Conservation (phyloP, 805 yeast genomes). For the Candida methanosorbosa region DNA sequence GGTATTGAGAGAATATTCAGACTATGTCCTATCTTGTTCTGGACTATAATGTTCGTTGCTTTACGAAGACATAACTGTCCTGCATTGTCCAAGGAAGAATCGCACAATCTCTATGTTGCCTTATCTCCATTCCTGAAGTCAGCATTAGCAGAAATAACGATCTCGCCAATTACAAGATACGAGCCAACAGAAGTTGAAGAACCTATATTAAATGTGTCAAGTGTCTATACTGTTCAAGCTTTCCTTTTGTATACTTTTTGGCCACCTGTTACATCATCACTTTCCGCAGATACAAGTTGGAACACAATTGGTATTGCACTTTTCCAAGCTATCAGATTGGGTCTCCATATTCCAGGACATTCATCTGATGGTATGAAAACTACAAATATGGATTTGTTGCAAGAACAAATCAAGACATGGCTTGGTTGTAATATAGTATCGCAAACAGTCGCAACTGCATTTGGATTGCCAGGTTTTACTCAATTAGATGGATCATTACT, state of each 20-base stretch:
- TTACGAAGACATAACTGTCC: slow-evolving; percentile 49
- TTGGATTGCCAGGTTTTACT: slow-evolving; percentile 92
- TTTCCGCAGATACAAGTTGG: slow-evolving; percentile 95
- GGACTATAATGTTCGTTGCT: slow-evolving; percentile 88
- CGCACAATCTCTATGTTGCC: slow-evolving; percentile 40
- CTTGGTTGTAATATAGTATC: slow-evolving; percentile 85
- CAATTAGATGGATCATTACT: slow-evolving; percentile 69
- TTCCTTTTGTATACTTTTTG: slow-evolving; percentile 80
- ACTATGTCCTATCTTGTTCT: slow-evolving; percentile 81
- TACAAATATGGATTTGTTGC: slow-evolving; percentile 37
- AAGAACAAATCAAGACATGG: slow-evolving; percentile 89
- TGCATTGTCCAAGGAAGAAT: slow-evolving; percentile 13
- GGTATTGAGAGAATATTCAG: slow-evolving; percentile 79
- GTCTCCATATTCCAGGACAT: slow-evolving; percentile 75
- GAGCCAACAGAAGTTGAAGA: slow-evolving; percentile 72
- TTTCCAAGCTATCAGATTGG: slow-evolving; percentile 87
- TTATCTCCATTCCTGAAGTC: slow-evolving; percentile 67
- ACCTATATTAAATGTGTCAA: slow-evolving; percentile 78
- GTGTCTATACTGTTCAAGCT: slow-evolving; percentile 93
- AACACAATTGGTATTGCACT: slow-evolving; percentile 89
- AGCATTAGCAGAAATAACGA: slow-evolving; percentile 78
- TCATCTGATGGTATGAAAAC: slow-evolving; percentile 39
- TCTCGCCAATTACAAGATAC: slow-evolving; percentile 82
- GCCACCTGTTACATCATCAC: slow-evolving; percentile 94
- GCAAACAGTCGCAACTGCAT: slow-evolving; percentile 83